A percentile compares a stretch with the other conserved stretches of the same genome.
Conservation (phyloP, 2,329 filamentous ascomycete genomes). For the Cyclaneusma minus region DNA sequence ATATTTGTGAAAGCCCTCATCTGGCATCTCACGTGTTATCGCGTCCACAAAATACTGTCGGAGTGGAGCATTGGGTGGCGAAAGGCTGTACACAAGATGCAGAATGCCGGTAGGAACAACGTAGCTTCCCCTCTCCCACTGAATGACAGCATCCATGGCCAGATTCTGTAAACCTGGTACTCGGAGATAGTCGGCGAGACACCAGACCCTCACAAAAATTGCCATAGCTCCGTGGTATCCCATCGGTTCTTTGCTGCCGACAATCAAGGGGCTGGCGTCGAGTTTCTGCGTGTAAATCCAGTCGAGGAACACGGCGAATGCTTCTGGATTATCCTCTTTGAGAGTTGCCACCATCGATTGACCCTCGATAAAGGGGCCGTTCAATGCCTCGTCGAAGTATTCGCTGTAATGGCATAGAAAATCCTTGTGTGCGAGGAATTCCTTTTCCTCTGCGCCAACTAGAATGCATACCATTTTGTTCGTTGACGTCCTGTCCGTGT, state of each 20-base stretch:
- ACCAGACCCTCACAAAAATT: slow-evolving; percentile 4
- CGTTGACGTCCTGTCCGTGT: slow-evolving; percentile 20
- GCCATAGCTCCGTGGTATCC: no score
- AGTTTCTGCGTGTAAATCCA: slow-evolving; percentile 4
- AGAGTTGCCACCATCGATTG: slow-evolving; percentile 3
- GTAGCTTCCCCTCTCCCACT: neutral
- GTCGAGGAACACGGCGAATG: slow-evolving; percentile 1
- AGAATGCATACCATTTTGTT: slow-evolving; percentile 14
- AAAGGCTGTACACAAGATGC: no score
- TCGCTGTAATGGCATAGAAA: slow-evolving; percentile 2
- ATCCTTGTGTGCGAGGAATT: slow-evolving; percentile 3
- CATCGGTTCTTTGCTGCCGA: no score
- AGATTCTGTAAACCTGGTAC: slow-evolving; percentile 5
- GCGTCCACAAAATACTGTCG: no score
- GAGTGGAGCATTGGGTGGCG: no score
- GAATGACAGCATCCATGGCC: slow-evolving; percentile 1
- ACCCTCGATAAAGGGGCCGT: slow-evolving; percentile 1
- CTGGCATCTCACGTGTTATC: no score
- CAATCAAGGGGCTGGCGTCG: no score
- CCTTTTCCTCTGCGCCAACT: slow-evolving; percentile 1
- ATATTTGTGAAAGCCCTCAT: no score
- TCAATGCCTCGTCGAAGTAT: slow-evolving; percentile 3
- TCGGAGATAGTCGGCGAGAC: slow-evolving; percentile 4
- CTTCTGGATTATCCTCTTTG: neutral
- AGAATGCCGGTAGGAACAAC: no score